Conservation (phyloP, 2,329 filamentous ascomycete genomes). For the Ophiostoma himal-ulmi region DNA sequence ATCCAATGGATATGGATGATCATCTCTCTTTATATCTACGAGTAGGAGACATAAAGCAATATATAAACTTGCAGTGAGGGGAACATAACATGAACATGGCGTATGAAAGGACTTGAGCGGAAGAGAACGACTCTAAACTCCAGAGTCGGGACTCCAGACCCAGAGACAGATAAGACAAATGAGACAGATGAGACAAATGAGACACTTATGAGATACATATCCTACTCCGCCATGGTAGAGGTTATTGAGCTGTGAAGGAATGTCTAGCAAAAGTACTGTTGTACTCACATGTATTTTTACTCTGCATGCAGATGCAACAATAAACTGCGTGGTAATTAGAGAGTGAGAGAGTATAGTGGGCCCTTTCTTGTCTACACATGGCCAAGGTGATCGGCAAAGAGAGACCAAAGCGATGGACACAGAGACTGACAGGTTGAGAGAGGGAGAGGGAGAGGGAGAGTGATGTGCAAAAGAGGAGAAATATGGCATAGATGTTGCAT, state of each 20-base stretch:
- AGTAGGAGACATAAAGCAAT: background rate
- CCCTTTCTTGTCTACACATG: background rate
- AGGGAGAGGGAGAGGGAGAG: background rate
- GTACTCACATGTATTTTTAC: background rate
- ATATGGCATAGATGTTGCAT: background rate
- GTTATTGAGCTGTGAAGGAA: background rate
- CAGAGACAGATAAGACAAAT: background rate
- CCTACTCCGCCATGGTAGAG: background rate
- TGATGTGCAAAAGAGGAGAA: conserved; percentile 13
- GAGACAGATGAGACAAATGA: background rate
- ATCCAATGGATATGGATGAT: background rate
- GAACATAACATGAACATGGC: background rate
- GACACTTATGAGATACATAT: background rate
- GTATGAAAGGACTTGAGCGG: background rate
- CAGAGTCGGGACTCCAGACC: background rate
- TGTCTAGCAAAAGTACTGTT: background rate
- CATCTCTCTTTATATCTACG: conserved; percentile 8
- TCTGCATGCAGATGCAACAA: background rate
- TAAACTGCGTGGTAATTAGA: background rate
- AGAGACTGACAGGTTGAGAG: background rate
- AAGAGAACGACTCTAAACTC: background rate
- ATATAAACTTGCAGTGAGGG: background rate
- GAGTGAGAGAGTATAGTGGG: background rate
- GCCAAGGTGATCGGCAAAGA: background rate
- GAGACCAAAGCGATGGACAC: background rate